Percentiles rank a stretch among this genome's conserved stretches.
These are phyloP conservation scores for Austroboletus sp. DNA, from an alignment of 1,284 basidiomycete species.

Conservation along the genomic window DNA sequence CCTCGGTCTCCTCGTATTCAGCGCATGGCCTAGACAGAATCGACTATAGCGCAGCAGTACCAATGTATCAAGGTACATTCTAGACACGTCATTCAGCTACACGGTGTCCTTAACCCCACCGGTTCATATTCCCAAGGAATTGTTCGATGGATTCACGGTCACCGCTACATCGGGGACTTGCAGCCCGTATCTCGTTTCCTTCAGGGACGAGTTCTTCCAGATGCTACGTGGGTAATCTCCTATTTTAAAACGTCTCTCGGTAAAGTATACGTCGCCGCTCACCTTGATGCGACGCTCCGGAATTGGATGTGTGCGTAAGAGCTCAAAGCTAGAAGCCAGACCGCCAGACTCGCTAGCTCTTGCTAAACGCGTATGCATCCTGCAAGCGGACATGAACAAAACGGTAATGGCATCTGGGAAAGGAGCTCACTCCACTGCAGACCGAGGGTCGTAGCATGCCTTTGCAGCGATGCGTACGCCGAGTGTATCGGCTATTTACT, in stretches of 20 bases:
- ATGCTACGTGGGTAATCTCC: conserved; percentile 33
- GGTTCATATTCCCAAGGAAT: conserved; percentile 17
- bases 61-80: not conserved
- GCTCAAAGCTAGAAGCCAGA: conserved; percentile 36
- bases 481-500: conserved; percentile 62
- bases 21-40: not conserved
- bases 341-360: conserved; percentile 41
- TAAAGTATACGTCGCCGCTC: conserved; percentile 13
- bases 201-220: conserved; percentile 53
- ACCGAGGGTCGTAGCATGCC: conserved; percentile 77
- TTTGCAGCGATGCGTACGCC: conserved; percentile 66
- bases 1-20: not conserved
- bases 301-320: conserved; percentile 73
- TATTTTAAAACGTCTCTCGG: not conserved
- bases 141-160: conserved; percentile 27
- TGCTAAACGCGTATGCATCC: conserved; percentile 63
- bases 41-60: not conserved
- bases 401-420: not conserved
- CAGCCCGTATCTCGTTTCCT: conserved; percentile 47
- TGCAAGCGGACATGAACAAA: conserved; percentile 26
- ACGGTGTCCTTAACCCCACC: conserved; percentile 14
- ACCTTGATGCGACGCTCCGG: conserved; percentile 66
- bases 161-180: conserved; percentile 42
- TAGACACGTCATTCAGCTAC: not conserved
- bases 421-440: conserved; percentile 58